A percentile compares a stretch with the other conserved stretches of the same genome.
These are phyloP conservation scores for Aureobasidium subglaciale DNA, from an alignment of 2,329 filamentous ascomycete species.

Conservation along the genomic window DNA sequence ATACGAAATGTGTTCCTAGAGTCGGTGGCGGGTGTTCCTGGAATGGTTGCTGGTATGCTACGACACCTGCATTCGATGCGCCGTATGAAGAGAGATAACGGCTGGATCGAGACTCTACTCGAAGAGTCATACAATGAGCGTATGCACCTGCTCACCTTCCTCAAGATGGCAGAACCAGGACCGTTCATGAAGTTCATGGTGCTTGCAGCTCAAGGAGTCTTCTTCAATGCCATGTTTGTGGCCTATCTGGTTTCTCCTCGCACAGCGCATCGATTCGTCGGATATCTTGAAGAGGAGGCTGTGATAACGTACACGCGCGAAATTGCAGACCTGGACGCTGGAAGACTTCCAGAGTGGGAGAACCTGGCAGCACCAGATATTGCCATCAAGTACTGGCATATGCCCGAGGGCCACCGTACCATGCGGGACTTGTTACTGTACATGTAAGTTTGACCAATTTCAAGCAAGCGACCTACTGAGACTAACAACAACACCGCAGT, in stretches of 20 bases:
- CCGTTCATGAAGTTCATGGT: slow-evolving; percentile 91
- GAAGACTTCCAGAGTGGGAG: slow-evolving; percentile 76
- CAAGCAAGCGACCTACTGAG: background rate
- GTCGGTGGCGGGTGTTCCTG: slow-evolving; percentile 87
- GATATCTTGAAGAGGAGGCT: slow-evolving; percentile 94
- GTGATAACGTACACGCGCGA: slow-evolving; percentile 91
- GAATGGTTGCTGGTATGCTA: slow-evolving; percentile 95
- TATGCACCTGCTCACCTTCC: slow-evolving; percentile 72
- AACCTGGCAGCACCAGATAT: slow-evolving; percentile 77
- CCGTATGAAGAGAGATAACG: slow-evolving; percentile 84
- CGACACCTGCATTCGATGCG: slow-evolving; percentile 79
- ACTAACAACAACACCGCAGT: background rate
- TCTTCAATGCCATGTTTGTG: slow-evolving; percentile 91
- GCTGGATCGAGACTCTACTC: slow-evolving; percentile 59
- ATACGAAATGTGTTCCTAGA: slow-evolving; percentile 89
- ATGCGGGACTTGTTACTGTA: slow-evolving; percentile 87
- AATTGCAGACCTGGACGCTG: slow-evolving; percentile 77
- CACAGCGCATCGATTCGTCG: slow-evolving; percentile 90
- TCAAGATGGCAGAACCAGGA: slow-evolving; percentile 78
- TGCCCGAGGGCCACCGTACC: slow-evolving; percentile 72
- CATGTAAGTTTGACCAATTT: slow-evolving; percentile 41
- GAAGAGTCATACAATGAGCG: slow-evolving; percentile 33
- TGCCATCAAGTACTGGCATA: slow-evolving; percentile 86
- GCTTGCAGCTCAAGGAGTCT: slow-evolving; percentile 85
- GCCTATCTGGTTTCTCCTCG: slow-evolving; percentile 79